phyloP scores from a whole-genome alignment of 2,329 filamentous ascomycete genomes.

The Monilinia laxa region DNA sequence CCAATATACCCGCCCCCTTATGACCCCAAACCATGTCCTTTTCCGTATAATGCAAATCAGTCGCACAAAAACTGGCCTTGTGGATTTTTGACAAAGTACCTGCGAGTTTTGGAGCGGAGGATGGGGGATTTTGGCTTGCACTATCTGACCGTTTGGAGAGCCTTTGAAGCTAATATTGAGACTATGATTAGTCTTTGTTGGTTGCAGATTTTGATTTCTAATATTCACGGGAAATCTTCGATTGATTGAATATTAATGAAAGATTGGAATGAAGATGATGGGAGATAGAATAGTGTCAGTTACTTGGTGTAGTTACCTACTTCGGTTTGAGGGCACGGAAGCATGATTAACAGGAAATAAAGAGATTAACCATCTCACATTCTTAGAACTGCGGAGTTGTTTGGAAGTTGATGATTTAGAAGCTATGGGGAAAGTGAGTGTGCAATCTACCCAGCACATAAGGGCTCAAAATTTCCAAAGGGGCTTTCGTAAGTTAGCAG shows the following conservation, averaged over 20 bases:
- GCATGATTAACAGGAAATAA: background rate
- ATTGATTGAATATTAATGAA: background rate
- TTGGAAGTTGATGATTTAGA: background rate
- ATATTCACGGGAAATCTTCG: background rate
- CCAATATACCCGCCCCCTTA: conserved; percentile 48
- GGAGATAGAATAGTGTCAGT: background rate
- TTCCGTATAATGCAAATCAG: conserved; percentile 44
- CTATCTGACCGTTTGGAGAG: background rate
- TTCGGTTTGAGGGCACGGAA: background rate
- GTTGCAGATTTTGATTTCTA: background rate
- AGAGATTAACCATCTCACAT: background rate
- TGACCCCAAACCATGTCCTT: conserved; percentile 46
- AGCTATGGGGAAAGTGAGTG: background rate
- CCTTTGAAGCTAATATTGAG: conserved; percentile 17
- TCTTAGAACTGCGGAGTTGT: background rate
- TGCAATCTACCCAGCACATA: background rate
- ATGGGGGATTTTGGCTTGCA: background rate
- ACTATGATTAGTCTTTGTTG: background rate
- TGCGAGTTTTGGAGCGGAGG: conserved; percentile 35
- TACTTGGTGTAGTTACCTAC: background rate
- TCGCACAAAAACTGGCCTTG: conserved; percentile 64
- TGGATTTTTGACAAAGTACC: conserved; percentile 58
- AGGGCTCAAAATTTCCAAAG: background rate
- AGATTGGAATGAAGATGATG: background rate
- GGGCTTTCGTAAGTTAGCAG: background rate